A percentile compares a stretch with the other conserved stretches of the same genome.
Conservation (phyloP, 371 early-diverging fungal species). For the Syncephalastrum racemosum region DNA sequence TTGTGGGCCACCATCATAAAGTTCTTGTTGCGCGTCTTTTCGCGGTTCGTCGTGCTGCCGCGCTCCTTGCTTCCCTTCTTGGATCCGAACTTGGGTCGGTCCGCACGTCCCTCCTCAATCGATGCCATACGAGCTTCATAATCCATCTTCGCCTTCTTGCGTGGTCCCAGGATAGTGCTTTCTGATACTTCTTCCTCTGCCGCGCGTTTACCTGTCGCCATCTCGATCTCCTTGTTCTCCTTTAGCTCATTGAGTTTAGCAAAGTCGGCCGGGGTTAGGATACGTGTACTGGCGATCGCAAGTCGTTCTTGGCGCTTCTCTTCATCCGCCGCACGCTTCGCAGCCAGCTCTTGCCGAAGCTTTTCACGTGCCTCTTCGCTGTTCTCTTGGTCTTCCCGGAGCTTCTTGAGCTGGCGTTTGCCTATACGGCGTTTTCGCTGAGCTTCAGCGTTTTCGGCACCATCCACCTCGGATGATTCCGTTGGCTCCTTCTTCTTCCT, state of each 20-base stretch:
- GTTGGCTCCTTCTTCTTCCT: slow-evolving; percentile 15
- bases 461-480: slow-evolving; percentile 5
- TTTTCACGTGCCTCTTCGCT: slow-evolving; percentile 53
- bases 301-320: slow-evolving; percentile 38
- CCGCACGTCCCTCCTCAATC: slow-evolving; percentile 85
- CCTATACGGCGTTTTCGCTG: slow-evolving; percentile 40
- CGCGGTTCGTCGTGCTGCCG: slow-evolving; percentile 83
- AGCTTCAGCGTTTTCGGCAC: slow-evolving; percentile 2
- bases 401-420: slow-evolving; percentile 49
- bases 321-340: slow-evolving; percentile 39
- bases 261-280: slow-evolving; percentile 93
- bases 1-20: slow-evolving; percentile 96
- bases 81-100: slow-evolving; percentile 88
- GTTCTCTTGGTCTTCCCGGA: slow-evolving; percentile 43
- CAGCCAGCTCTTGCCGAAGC: slow-evolving; percentile 32
- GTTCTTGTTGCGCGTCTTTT: slow-evolving; percentile 92
- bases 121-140: slow-evolving; percentile 90
- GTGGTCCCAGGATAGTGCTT: slow-evolving; percentile 73
- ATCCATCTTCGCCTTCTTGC: slow-evolving; percentile 88
- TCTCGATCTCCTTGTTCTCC: slow-evolving; percentile 55
- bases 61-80: slow-evolving; percentile 82
- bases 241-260: slow-evolving; percentile 76
- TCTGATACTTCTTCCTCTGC: slow-evolving; percentile 62
- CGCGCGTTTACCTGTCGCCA: slow-evolving; percentile 41
- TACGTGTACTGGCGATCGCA: slow-evolving; percentile 58